Base-by-base conservation (phyloP, 805 yeast species). In the Komagataella pastoris region DNA sequence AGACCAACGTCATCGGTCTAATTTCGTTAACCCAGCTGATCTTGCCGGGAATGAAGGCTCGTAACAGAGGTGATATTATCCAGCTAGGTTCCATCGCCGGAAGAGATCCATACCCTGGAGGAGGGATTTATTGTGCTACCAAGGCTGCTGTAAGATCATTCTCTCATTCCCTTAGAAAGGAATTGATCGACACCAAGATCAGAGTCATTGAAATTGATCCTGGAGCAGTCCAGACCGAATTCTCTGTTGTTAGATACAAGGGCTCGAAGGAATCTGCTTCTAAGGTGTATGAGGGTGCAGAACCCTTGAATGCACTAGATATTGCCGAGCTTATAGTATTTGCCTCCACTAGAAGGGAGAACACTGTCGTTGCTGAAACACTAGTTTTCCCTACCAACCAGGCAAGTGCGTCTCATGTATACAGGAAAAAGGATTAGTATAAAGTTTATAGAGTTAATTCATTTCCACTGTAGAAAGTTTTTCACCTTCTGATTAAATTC, bases 1-100 rank as follows among this genome's bases (percentile, higher is more conserved):
- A 83, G 59, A 88, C 97, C 54, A 91, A 90, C 61, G 97, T 91
- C 2, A 63, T 88, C 53, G 97, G 96, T 3, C 72, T 90, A 65
- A 85, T 90, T 54, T 79, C 84, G 30, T 67, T 90, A 55, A 89
- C 97, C 6, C 96, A 91, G 66, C 80, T 83, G 5, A 75, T 89
- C 23, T 67, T 91, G 48, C 83, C 83, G 46, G 76, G 77, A 50
- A 79, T 90, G 76, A 81, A 84, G 62, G 72, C 73, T 53, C 81
- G 84, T 59, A 80, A 85, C 63, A 61, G 73, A 17, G 90, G 90
- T 59, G 89, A 83, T 60, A 83, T 84, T 56, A 83, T 84, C 54
- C 84, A 83, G 59, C 61, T 84, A 55, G 89, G 90, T 3, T 83
- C 90, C 3, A 80, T 83, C 61, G 91, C 91, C 8, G 91, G 89